Evolutionary conservation across 176 grass and related monocot species (phyloP).

Genomic region (Melocanna baccifera): DNA sequence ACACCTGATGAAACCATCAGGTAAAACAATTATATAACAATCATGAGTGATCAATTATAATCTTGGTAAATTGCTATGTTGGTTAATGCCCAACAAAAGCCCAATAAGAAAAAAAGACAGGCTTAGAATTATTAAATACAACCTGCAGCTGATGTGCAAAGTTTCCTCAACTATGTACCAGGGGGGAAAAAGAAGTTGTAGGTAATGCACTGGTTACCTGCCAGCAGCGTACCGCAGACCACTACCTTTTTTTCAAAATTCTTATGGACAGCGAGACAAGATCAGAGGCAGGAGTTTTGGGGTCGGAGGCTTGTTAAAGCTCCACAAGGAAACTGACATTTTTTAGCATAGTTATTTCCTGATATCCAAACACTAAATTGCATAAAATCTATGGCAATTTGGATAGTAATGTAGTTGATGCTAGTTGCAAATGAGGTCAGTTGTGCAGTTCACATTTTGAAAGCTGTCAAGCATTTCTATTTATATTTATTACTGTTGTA

Average conservation of each 20-base stretch:
- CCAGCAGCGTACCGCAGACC: too few species aligned
- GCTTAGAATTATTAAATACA: not conserved
- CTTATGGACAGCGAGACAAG: too few species aligned
- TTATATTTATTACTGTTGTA: not conserved
- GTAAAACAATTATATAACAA: not conserved
- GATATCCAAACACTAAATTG: not conserved
- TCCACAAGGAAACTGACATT: not conserved
- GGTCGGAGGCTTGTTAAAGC: too few species aligned
- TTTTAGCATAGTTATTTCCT: not conserved
- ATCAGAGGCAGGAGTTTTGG: too few species aligned
- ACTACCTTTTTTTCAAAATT: too few species aligned
- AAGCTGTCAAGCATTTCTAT: not conserved
- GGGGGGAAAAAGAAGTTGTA: not conserved
- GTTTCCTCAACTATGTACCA: not conserved
- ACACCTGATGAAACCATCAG: not conserved
- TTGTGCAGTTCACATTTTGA: not conserved
- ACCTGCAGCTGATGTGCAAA: not conserved
- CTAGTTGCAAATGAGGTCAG: not conserved
- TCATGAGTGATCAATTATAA: not conserved
- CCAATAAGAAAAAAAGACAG: not conserved
- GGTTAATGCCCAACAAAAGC: not conserved
- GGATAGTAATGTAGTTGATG: not conserved
- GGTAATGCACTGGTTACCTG: too few species aligned
- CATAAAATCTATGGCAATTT: not conserved
- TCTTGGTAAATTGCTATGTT: not conserved